Base-by-base conservation (phyloP, 257 asterid genomes). In the Nicotiana attenuata region DNA sequence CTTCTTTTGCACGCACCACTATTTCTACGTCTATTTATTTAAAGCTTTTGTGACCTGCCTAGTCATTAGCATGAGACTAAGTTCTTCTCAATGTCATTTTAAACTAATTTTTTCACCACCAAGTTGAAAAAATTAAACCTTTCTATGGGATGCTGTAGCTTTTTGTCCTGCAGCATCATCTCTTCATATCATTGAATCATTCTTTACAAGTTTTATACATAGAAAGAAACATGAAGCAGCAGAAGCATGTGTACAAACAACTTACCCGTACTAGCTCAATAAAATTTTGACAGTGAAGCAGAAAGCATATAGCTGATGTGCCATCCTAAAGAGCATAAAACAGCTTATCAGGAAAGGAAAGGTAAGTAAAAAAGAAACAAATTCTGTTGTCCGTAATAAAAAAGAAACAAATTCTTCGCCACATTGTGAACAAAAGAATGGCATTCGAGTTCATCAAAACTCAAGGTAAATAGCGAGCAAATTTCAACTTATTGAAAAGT, bases 221-320 rank as follows among this genome's bases (percentile, higher is more conserved):
- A 47, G 60, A 71, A 38, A 80, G 76, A 38, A 63, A 61, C 26
- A 63, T 80, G 75, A 80, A 35, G 33, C 73, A 76, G 56, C 81
- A 82, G 82, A 68, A 64, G 78, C 60, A 38, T 53, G 35, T 60
- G 22, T 38, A 69, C 31, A 71, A 80, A 52, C 81, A 38, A 76
- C 77, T 89, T 90, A 96, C 98, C 95, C 97, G 93, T 81, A 94
- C 92, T 50, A 94, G 95, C 90, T 92, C 97, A 82, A 93, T 90
- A 81, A 92, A 94, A 52, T 92, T 93, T 91, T 94, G 99, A 88
- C 95, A 89, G n/a, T 90, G 94, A 50, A 94, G 90, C 90, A 93
- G 73, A 86, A 94, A 93, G 88, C 97, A 93, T 68, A 93, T 82
- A 69, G 96, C 81, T 64, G 99, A 94, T 31, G 88, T 86, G 68